Percentiles rank a stretch among this genome's conserved stretches.
Conservation (phyloP, 306 rosid species). For the Cucurbita ficifolia region DNA sequence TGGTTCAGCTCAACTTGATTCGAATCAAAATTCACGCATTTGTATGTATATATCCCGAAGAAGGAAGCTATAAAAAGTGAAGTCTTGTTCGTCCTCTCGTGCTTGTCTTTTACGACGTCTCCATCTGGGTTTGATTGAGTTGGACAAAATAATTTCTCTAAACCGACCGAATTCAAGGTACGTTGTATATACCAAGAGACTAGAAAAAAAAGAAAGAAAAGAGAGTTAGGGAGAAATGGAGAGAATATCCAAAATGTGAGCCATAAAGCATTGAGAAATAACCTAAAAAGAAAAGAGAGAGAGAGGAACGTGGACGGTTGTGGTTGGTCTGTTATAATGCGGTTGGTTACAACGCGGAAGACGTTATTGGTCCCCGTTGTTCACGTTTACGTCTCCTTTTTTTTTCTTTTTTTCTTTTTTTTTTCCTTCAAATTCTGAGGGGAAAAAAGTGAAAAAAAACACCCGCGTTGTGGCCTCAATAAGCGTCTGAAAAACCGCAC, state of each 20-base stretch:
- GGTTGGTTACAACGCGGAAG: conserved; percentile 8
- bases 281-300: background rate
- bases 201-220: background rate
- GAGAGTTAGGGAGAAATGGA: no score
- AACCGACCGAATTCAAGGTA: no score
- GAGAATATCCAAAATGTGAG: conserved; percentile 1
- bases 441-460: background rate
- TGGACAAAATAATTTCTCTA: no score
- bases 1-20: no score
- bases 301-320: background rate
- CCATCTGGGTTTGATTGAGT: no score
- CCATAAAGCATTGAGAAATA: background rate
- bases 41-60: no score
- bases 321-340: background rate
- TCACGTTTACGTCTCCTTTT: conserved; percentile 64
- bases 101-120: no score
- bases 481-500: conserved; percentile 14
- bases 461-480: conserved; percentile 6
- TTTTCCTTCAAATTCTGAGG: background rate
- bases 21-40: no score
- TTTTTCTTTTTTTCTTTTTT: conserved; percentile 9
- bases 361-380: conserved; percentile 10
- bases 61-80: no score
- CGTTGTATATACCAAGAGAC: background rate
- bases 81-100: no score